phyloP scores from a whole-genome alignment of 1,284 basidiomycete genomes.

The Trametes pubescens region DNA sequence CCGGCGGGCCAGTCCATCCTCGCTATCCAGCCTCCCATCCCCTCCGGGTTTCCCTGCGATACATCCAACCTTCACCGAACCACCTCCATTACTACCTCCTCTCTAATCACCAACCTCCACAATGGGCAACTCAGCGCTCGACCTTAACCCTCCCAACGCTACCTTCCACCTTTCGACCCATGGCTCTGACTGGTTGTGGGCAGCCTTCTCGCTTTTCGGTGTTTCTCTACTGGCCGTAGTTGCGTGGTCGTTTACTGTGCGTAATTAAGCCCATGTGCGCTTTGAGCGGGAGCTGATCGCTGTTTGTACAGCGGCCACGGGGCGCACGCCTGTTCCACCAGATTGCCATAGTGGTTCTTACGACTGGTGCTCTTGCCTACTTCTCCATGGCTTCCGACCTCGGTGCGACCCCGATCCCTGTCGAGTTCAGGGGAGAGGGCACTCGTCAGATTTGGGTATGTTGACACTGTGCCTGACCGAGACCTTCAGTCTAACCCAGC shows the following conservation, averaged over 20 bases:
- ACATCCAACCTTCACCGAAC: constrained; percentile 9
- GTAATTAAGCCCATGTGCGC: constrained; percentile 42
- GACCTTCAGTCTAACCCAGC: background rate
- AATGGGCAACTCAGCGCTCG: constrained; percentile 40
- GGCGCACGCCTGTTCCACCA: constrained; percentile 59
- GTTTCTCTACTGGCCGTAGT: constrained; percentile 49
- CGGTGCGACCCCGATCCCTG: constrained; percentile 57
- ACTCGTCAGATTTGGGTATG: constrained; percentile 64
- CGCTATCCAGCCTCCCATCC: constrained; percentile 8
- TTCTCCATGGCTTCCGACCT: constrained; percentile 70
- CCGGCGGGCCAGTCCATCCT: background rate
- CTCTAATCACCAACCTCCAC: constrained; percentile 5
- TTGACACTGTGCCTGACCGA: background rate
- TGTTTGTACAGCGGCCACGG: constrained; percentile 43
- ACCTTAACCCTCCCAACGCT: constrained; percentile 49
- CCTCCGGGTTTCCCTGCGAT: constrained; percentile 3
- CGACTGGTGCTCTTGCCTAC: constrained; percentile 53
- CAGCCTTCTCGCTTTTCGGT: constrained; percentile 60
- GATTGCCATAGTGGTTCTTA: constrained; percentile 54
- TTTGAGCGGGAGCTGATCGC: constrained; percentile 1
- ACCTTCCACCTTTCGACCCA: constrained; percentile 49
- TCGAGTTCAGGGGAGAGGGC: constrained; percentile 54
- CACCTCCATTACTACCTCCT: constrained; percentile 10
- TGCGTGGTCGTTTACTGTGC: constrained; percentile 48
- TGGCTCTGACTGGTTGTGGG: constrained; percentile 63